Evolutionary conservation across 176 grass and related monocot species (phyloP).

Genomic region (Tillandsia fasciculata): DNA sequence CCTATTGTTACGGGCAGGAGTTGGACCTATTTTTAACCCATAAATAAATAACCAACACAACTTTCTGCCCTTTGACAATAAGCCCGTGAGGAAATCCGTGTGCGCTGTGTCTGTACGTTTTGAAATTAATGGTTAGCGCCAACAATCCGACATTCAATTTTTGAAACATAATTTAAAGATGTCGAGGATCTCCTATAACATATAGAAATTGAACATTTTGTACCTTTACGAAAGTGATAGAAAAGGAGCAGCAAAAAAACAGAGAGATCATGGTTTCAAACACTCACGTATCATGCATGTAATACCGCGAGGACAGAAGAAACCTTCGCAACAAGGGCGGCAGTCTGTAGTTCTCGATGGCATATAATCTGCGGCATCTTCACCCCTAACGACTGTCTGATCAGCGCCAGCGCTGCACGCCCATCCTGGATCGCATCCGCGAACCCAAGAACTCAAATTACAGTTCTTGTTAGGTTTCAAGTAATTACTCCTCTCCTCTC

Average conservation of each 20-base stretch:
- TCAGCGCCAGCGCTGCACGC: slow-evolving; percentile 26
- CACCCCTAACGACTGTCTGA: background rate
- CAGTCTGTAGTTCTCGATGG: slow-evolving; percentile 38
- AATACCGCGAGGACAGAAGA: slow-evolving; percentile 80
- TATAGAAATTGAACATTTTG: too few relatives aligned
- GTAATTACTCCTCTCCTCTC: slow-evolving; percentile 22
- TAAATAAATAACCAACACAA: too few relatives aligned
- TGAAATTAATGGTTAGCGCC: too few relatives aligned
- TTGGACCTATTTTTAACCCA: too few relatives aligned
- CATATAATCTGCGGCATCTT: background rate
- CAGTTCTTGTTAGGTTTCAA: slow-evolving; percentile 76
- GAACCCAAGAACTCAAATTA: slow-evolving; percentile 45
- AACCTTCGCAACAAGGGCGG: slow-evolving; percentile 56
- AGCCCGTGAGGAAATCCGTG: too few relatives aligned
- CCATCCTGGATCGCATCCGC: slow-evolving; percentile 72
- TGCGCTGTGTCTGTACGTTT: too few relatives aligned
- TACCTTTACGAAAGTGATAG: background rate
- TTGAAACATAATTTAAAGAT: too few relatives aligned
- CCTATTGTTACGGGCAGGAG: too few relatives aligned
- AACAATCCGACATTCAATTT: too few relatives aligned
- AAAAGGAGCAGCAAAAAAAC: background rate
- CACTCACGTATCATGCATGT: slow-evolving; percentile 92
- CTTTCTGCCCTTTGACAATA: too few relatives aligned
- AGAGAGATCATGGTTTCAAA: background rate
- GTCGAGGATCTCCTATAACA: too few relatives aligned